Evolutionary conservation across 495 filamentous ascomycete genomes (phyloP).

Genomic region (Tuber brumale): DNA sequence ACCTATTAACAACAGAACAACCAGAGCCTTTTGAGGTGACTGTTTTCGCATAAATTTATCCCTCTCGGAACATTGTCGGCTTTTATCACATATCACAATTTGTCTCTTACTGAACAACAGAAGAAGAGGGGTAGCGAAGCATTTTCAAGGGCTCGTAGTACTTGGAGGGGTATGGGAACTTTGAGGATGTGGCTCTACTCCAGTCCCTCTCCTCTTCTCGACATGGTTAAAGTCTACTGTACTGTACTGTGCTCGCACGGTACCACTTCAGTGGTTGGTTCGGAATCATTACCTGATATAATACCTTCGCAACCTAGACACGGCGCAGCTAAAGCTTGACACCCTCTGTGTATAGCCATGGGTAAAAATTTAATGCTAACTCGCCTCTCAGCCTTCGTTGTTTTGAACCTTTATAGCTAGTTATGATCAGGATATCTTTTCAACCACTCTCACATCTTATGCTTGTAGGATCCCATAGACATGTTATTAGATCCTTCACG

Average conservation of each 20-base stretch:
- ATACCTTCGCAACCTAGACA: not conserved
- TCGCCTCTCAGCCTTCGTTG: not conserved
- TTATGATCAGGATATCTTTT: not conserved
- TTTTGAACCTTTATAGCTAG: not conserved
- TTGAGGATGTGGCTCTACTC: not conserved
- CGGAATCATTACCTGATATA: not conserved
- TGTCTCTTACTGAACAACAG: not conserved
- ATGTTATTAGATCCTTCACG: not conserved
- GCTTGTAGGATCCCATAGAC: not conserved
- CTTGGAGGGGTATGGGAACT: not conserved
- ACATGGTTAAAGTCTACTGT: not conserved
- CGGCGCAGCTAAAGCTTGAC: not conserved
- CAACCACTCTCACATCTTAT: not conserved
- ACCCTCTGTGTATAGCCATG: not conserved
- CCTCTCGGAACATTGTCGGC: not conserved
- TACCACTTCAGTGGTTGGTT: not conserved
- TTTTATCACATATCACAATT: not conserved
- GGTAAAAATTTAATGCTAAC: not conserved
- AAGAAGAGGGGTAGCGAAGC: not conserved
- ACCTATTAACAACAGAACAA: not conserved
- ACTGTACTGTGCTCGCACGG: too few species aligned
- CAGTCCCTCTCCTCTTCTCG: not conserved
- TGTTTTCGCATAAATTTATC: not conserved
- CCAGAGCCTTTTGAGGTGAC: not conserved
- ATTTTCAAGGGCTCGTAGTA: not conserved